phyloP scores from a whole-genome alignment of 441 rosid genomes.

The Geranium incanum region DNA sequence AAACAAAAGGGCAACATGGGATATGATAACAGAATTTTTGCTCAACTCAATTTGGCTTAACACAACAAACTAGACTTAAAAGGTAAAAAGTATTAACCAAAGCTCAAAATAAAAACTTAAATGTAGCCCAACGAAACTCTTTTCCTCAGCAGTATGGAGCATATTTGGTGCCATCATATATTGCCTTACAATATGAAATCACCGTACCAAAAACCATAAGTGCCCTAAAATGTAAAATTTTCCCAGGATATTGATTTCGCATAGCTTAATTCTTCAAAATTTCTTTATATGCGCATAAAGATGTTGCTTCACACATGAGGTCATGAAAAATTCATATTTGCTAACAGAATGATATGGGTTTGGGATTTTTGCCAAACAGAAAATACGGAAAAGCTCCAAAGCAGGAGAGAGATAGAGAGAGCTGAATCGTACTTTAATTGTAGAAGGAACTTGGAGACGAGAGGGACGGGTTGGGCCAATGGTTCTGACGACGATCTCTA shows the following conservation, averaged over 20 bases:
- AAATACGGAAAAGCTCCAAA: neutral
- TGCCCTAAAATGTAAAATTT: neutral
- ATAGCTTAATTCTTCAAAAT: neutral
- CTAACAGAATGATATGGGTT: neutral
- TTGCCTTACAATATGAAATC: neutral
- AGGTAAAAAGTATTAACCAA: neutral
- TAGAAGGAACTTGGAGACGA: conserved; percentile 51
- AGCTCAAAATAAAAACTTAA: neutral
- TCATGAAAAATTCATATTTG: neutral
- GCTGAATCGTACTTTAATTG: conserved; percentile 34
- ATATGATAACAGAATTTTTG: neutral
- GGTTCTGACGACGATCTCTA: conserved; percentile 59
- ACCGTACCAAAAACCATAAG: neutral
- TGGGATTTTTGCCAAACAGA: neutral
- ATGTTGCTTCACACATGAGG: neutral
- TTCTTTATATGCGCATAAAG: neutral
- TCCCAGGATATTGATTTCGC: neutral
- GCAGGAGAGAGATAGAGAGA: conserved; percentile 2
- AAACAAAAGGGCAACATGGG: conserved; percentile 9
- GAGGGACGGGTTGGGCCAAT: conserved; percentile 74
- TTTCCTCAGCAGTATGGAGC: neutral
- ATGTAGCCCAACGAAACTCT: neutral
- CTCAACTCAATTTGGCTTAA: neutral
- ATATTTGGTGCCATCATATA: neutral
- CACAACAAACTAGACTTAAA: neutral